phyloP scores from a whole-genome alignment of 441 rosid genomes.

The Populus hybrid region DNA sequence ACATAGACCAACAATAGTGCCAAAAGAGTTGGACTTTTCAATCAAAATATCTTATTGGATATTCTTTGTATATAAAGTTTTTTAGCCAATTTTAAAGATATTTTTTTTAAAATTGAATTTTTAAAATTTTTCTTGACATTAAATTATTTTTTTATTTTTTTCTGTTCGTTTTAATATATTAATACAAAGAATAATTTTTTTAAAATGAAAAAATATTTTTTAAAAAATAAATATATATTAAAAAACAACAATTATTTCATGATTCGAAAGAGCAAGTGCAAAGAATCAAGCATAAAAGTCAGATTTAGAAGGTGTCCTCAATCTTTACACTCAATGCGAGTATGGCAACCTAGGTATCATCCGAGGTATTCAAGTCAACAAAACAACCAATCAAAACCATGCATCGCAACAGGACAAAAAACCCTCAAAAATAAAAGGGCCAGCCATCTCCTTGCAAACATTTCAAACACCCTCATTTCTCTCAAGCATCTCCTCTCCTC shows the following conservation, averaged over 20 bases:
- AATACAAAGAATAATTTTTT: too few species aligned
- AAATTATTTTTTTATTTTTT: too few species aligned
- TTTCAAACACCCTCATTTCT: slow-evolving; percentile 42
- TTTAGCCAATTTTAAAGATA: too few species aligned
- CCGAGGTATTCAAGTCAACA: slow-evolving; percentile 28
- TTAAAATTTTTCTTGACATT: too few species aligned
- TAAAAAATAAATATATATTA: too few species aligned
- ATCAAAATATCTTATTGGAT: not conserved
- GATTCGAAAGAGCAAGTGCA: not conserved
- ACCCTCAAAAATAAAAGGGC: slow-evolving; percentile 40
- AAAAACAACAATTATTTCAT: too few species aligned
- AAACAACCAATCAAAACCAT: slow-evolving; percentile 37
- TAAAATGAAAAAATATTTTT: too few species aligned
- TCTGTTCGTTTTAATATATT: too few species aligned
- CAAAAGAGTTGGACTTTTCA: not conserved
- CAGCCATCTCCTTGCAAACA: slow-evolving; percentile 46
- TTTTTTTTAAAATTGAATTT: too few species aligned
- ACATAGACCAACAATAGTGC: not conserved
- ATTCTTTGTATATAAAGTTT: not conserved
- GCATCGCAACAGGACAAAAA: slow-evolving; percentile 32
- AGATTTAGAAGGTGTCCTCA: not conserved
- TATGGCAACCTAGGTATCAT: not conserved
- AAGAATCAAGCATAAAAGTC: not conserved
- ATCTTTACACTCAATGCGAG: not conserved
- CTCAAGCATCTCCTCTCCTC: not conserved